Percentiles rank a stretch among this genome's conserved stretches.
phyloP scores from a whole-genome alignment of 108 stramenopile species.

The Thalassiosira profunda region DNA sequence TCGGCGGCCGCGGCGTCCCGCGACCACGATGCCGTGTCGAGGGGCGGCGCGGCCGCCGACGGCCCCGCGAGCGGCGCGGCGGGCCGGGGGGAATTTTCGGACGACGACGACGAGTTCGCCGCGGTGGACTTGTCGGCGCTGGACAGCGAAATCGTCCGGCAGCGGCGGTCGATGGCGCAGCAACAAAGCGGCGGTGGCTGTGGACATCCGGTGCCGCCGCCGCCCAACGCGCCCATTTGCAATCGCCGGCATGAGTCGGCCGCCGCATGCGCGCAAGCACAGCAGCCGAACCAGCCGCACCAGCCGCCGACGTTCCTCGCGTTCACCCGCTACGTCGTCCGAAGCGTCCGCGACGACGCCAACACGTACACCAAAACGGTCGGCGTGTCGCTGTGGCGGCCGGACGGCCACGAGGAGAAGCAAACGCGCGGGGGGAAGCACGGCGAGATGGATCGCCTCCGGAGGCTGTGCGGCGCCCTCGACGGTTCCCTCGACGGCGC shows the following conservation, averaged over 20 bases:
- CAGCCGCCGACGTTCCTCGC: slow-evolving; percentile 43
- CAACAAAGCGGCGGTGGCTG: not conserved
- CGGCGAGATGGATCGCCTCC: slow-evolving; percentile 39
- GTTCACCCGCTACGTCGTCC: slow-evolving; percentile 77
- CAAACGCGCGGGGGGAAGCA: slow-evolving; percentile 10
- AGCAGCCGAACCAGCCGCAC: not conserved
- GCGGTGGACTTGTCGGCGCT: slow-evolving; percentile 53
- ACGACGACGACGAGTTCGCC: slow-evolving; percentile 1
- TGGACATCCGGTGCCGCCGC: not conserved
- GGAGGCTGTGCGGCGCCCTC: slow-evolving; percentile 6
- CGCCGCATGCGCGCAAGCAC: not conserved
- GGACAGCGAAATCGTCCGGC: slow-evolving; percentile 39
- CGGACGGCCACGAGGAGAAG: slow-evolving; percentile 5
- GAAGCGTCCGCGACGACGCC: slow-evolving; percentile 52
- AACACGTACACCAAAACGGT: slow-evolving; percentile 63
- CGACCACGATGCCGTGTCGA: not conserved
- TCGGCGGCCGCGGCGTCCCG: not conserved
- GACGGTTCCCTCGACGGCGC: no score
- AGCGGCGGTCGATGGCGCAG: slow-evolving; percentile 12
- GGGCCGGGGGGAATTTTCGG: slow-evolving; percentile 2
- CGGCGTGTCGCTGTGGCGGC: slow-evolving; percentile 57
- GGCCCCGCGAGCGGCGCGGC: not conserved
- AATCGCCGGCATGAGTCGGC: slow-evolving; percentile 13
- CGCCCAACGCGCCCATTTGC: slow-evolving; percentile 15
- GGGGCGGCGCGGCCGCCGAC: not conserved